Evolutionary conservation across 768 basidiomycete genomes (phyloP).

Genomic region (Trametes villosa): DNA sequence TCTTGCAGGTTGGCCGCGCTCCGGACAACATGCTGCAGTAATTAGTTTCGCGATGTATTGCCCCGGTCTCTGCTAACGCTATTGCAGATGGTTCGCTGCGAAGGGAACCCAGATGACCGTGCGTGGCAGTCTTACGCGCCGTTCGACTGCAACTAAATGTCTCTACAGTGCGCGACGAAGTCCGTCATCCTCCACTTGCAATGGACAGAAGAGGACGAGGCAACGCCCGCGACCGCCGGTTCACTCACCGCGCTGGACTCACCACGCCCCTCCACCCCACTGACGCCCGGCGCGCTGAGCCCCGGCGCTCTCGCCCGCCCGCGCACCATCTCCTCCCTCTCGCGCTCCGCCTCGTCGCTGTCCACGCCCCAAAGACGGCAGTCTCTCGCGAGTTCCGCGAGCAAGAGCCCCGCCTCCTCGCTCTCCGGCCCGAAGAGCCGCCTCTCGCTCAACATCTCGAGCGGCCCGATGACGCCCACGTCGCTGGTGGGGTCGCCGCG

Average conservation of each 20-base stretch:
- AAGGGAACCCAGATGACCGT: conserved; percentile 92
- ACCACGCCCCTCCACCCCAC: conserved; percentile 24
- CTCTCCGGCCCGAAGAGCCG: conserved; percentile 40
- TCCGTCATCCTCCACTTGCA: conserved; percentile 84
- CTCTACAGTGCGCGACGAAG: conserved; percentile 79
- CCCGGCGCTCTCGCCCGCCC: conserved; percentile 33
- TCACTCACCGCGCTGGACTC: conserved; percentile 26
- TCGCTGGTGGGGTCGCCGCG: conserved; percentile 39
- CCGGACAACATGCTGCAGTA: conserved; percentile 89
- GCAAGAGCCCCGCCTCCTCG: conserved; percentile 42
- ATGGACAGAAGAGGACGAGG: conserved; percentile 74
- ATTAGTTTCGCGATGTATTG: conserved; percentile 29
- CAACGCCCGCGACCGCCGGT: conserved; percentile 14
- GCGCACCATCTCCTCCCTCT: conserved; percentile 54
- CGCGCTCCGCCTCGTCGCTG: conserved; percentile 55
- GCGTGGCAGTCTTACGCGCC: conserved; percentile 27
- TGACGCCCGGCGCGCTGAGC: conserved; percentile 26
- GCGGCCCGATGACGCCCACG: conserved; percentile 51
- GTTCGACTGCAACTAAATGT: neutral
- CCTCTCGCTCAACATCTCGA: conserved; percentile 44
- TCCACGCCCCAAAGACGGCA: conserved; percentile 48
- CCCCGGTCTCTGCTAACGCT: neutral
- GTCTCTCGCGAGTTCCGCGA: conserved; percentile 30
- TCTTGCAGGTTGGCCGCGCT: conserved; percentile 79
- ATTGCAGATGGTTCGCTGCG: conserved; percentile 81